phyloP scores from a whole-genome alignment of 768 basidiomycete genomes.

The Boletus pseudopeckii region DNA sequence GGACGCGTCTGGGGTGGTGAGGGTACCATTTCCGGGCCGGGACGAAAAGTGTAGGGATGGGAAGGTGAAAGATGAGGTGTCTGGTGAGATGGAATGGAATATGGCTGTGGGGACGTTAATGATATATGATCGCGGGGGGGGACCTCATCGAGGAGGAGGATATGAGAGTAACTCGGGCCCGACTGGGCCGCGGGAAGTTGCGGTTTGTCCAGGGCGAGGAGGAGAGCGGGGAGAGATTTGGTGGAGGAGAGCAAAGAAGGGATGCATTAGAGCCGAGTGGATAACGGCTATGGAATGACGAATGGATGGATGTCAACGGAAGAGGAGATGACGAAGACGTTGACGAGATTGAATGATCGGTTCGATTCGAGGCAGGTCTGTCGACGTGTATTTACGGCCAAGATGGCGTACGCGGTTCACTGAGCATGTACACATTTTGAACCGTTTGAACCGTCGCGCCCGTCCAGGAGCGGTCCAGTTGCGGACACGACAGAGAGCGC shows the following conservation, averaged over 20 bases:
- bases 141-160: constrained; percentile 29
- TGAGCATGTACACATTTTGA: too few relatives aligned
- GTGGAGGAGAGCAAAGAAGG: neutral
- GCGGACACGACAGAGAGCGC: constrained; percentile 2
- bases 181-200: constrained; percentile 31
- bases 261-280: too few relatives aligned
- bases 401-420: too few relatives aligned
- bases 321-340: too few relatives aligned
- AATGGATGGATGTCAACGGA: constrained; percentile 12
- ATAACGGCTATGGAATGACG: constrained; percentile 14
- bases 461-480: neutral
- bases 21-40: too few relatives aligned
- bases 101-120: too few relatives aligned
- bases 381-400: constrained; percentile 32
- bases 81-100: too few relatives aligned
- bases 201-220: constrained; percentile 38
- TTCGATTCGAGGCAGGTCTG: constrained; percentile 22
- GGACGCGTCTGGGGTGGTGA: constrained; percentile 40
- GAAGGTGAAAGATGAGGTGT: constrained; percentile 26
- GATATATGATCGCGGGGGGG: constrained; percentile 30
- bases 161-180: constrained; percentile 32
- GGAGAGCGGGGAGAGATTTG: constrained; percentile 8
- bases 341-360: constrained; percentile 29
- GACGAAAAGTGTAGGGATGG: too few relatives aligned
- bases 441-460: too few relatives aligned